Conservation (phyloP, 768 basidiomycete species). For the Astraeus odoratus region DNA sequence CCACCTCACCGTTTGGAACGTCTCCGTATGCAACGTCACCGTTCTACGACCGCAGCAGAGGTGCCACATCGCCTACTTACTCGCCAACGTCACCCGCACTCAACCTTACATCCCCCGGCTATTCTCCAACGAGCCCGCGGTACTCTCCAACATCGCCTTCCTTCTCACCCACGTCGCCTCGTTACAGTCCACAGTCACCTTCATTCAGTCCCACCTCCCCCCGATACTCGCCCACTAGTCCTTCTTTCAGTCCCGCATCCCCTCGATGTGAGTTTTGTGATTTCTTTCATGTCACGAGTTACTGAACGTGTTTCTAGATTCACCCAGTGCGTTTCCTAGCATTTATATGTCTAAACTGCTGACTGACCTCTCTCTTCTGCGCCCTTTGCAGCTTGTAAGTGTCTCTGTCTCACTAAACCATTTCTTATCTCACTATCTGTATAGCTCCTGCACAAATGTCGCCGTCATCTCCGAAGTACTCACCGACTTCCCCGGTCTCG, state of each 20-base stretch:
- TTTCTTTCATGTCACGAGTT: background rate
- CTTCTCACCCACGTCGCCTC: slow-evolving; percentile 80
- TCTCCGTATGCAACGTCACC: slow-evolving; percentile 84
- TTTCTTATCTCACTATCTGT: slow-evolving; percentile 8
- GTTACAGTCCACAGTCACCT: slow-evolving; percentile 85
- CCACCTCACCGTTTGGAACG: slow-evolving; percentile 75
- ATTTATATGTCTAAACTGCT: slow-evolving; percentile 16
- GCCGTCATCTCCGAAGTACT: slow-evolving; percentile 88
- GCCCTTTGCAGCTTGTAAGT: slow-evolving; percentile 55
- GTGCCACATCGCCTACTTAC: slow-evolving; percentile 74
- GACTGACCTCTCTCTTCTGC: slow-evolving; percentile 6
- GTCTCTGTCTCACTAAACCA: background rate
- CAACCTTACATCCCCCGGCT: slow-evolving; percentile 72
- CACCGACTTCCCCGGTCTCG: slow-evolving; percentile 87
- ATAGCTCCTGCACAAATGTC: slow-evolving; percentile 77
- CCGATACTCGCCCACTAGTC: slow-evolving; percentile 83
- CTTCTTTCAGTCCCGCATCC: slow-evolving; percentile 91
- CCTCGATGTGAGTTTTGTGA: slow-evolving; percentile 61
- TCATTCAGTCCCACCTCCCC: slow-evolving; percentile 89
- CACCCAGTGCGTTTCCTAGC: slow-evolving; percentile 57
- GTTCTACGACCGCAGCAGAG: slow-evolving; percentile 62
- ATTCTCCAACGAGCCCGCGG: slow-evolving; percentile 64
- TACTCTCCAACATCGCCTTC: slow-evolving; percentile 82
- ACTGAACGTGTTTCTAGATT: slow-evolving; percentile 41
- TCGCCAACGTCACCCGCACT: slow-evolving; percentile 84